A percentile compares a stretch with the other conserved stretches of the same genome.
phyloP scores from a whole-genome alignment of 495 filamentous ascomycete genomes.

The Aspergillus homomorphus region DNA sequence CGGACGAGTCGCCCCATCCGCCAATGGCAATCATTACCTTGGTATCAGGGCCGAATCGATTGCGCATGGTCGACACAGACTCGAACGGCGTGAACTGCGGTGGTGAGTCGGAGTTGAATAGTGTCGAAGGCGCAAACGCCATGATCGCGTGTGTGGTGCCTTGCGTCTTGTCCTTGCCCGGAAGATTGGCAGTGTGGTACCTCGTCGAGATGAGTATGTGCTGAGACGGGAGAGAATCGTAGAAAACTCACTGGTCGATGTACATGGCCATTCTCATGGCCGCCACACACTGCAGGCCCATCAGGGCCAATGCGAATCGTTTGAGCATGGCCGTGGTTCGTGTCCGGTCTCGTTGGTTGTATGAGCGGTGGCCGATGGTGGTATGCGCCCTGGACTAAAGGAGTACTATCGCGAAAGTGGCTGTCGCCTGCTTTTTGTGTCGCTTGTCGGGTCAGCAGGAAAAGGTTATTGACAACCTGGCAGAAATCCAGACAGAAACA shows the following conservation, averaged over 20 bases:
- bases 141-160: slow-evolving; percentile 58
- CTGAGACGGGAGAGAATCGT: not conserved
- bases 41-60: slow-evolving; percentile 56
- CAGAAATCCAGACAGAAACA: not conserved
- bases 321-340: slow-evolving; percentile 26
- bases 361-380: not conserved
- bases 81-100: slow-evolving; percentile 57
- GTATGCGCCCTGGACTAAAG: not conserved
- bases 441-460: not conserved
- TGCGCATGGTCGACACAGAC: slow-evolving; percentile 52
- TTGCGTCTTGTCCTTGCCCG: slow-evolving; percentile 23
- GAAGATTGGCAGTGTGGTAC: slow-evolving; percentile 33
- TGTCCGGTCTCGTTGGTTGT: not conserved
- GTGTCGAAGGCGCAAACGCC: slow-evolving; percentile 60
- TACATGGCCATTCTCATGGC: slow-evolving; percentile 39
- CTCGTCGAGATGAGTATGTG: slow-evolving; percentile 15
- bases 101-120: slow-evolving; percentile 55
- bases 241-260: slow-evolving; percentile 34
- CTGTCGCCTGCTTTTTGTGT: not conserved
- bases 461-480: not conserved
- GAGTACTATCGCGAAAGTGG: not conserved
- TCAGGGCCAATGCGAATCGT: slow-evolving; percentile 27
- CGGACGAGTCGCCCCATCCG: slow-evolving; percentile 67
- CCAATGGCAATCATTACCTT: slow-evolving; percentile 70
- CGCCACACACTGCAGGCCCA: slow-evolving; percentile 32